Base-by-base conservation (phyloP, 352 stramenopile genomes). In the Globisporangium megalacanthum region DNA sequence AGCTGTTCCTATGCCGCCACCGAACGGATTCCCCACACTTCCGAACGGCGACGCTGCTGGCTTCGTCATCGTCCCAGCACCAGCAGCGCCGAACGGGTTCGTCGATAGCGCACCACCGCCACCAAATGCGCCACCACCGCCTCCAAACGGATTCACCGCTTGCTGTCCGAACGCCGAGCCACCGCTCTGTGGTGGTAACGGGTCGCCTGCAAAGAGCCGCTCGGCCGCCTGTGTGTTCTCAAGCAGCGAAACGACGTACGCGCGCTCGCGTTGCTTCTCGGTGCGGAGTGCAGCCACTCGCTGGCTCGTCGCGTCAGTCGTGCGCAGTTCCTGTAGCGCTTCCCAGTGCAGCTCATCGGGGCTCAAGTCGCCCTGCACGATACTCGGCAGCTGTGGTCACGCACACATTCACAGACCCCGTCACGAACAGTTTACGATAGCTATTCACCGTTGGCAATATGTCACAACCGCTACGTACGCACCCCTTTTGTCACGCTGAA, bases 401-500 rank as follows among this genome's bases (percentile, higher is more conserved):
- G 20, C 29, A 61, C 7, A 39, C 20, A 48, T 47, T 19, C 54
- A 54, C 51, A 44, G 25, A 29, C 25, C 25, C 25, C 25, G 25
- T 29, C 4, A 29, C 25, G 25, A 29, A 1, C 25, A 29, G 25
- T 29, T 29, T 29, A 29, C 25, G 25, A 29, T 29, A 29, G 25
- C 25, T 29, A 1, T 29, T 29, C 25, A 4, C 25, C 25, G 4
- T 4, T 29, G 25, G 25, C 25, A 29, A 1, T 4, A 29, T 29
- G 25, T 29, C 25, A 29, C 25, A 29, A 29, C 25, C 25, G 25
- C 25, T 33, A 35, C 62, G 47, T 3, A 79, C 75, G 44, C 61
- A 87, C 77, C 37, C 73, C 80, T 68, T 88, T 88, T 35, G 74
- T 58, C 13, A 90, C 68, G 13, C 69, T 70, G 50, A 86, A 88